phyloP scores from a whole-genome alignment of 768 basidiomycete species.

The Amanita molliuscula region DNA sequence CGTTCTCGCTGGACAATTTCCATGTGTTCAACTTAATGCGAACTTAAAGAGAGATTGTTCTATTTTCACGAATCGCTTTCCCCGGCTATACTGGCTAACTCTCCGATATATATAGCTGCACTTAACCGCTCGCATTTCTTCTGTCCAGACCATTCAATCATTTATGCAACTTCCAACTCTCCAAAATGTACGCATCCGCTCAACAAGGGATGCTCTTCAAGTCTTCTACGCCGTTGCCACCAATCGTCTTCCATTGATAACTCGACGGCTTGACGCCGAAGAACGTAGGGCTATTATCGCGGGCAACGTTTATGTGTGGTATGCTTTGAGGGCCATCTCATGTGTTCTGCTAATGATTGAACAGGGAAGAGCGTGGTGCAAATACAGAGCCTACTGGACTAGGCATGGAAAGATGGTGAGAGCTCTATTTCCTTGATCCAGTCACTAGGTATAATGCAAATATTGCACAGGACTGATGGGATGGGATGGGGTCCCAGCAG shows the following conservation, averaged over 20 bases:
- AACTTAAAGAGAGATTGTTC: slow-evolving; percentile 48
- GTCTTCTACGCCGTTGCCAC: slow-evolving; percentile 73
- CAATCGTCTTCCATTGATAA: slow-evolving; percentile 62
- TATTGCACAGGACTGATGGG: slow-evolving; percentile 35
- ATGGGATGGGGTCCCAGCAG: slow-evolving; percentile 84
- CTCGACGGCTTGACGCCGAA: slow-evolving; percentile 73
- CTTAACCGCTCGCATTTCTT: slow-evolving; percentile 11
- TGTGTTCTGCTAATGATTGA: background rate
- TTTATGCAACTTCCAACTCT: slow-evolving; percentile 71
- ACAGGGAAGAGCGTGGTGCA: slow-evolving; percentile 70
- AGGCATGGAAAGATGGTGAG: slow-evolving; percentile 76
- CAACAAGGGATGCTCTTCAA: slow-evolving; percentile 70
- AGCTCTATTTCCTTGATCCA: slow-evolving; percentile 8
- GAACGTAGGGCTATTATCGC: slow-evolving; percentile 64
- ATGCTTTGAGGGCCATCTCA: slow-evolving; percentile 8
- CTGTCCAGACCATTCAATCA: slow-evolving; percentile 11
- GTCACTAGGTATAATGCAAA: background rate
- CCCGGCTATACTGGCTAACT: slow-evolving; percentile 24
- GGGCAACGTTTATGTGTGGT: slow-evolving; percentile 78
- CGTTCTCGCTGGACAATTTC: slow-evolving; percentile 26
- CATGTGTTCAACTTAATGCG: slow-evolving; percentile 48
- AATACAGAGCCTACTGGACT: slow-evolving; percentile 75
- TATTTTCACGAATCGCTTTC: slow-evolving; percentile 24
- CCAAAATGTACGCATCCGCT: slow-evolving; percentile 66
- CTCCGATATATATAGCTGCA: slow-evolving; percentile 9